Base-by-base conservation (phyloP, 108 stramenopile genomes). In the Cylindrotheca fusiformis region DNA sequence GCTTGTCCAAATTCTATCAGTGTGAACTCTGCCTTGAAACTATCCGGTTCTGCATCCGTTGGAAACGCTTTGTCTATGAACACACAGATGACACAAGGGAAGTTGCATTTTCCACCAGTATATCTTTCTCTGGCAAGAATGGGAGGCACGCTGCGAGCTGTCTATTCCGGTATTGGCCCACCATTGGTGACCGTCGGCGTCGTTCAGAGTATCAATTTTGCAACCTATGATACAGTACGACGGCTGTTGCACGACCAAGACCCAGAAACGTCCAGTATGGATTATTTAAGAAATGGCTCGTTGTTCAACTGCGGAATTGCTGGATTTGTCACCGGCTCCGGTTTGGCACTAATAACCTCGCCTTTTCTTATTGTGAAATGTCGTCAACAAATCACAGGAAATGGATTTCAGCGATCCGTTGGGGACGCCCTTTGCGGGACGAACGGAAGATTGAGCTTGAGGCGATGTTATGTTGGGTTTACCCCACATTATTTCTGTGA, bases 191-290 rank as follows among this genome's bases (percentile, higher is more conserved):
- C 87, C 28, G 70, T 84, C 0, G 90, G 90, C 28, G 21, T 85
- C 28, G 71, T 92, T 4, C 83, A 82, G 58, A 75, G 75, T 36
- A 27, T 88, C 17, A 92, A 86, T 70, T 92, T 92, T 71, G 74
- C 84, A 10, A 60, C 76, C 12, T 92, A 88, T 59, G 90, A 92
- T 65, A 69, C 83, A 3, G 65, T 71, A 12, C 65, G 90, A 53
- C 48, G 85, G 46, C 47, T 76, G 3, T 68, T 92, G 57, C 55
- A 82, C 53, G 36, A 29, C 21, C 31, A 36, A 24, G 46, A 27
- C 48, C 10, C 10, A 10, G 30, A 30, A n/a, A 41, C 33, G 32
- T n/a, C n/a, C n/a, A n/a, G n/a, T n/a, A 61, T 33, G 29, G 77
- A 80, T 53, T 91, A 91, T 64, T 55, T 85, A 10, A 29, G 72